Evolutionary conservation across 169 alveolate species (phyloP), one percentile per base, ranked within the genome.

Genomic region (Plasmodium malariae): DNA sequence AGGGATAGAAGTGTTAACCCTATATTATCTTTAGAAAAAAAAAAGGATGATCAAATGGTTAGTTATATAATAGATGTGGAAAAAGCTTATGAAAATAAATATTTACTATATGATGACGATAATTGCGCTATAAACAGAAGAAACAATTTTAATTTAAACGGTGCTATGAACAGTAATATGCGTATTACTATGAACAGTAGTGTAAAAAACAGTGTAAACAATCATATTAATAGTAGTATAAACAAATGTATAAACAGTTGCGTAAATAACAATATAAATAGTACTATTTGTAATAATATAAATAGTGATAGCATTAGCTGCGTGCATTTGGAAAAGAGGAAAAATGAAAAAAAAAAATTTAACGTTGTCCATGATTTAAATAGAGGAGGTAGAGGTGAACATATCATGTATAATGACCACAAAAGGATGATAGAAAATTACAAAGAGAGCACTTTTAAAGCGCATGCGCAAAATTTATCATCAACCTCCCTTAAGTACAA

Each of bases 21-120:
- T 3, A 36, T 36, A 40, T 21, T 73, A 17, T 62, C 57, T n/a
- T 19, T 19, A 55, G 49, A 30, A 17, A 40, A 57, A 7, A 74
- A 57, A 3, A 43, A 17, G 24, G 88, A 74, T 9, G 88, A 74
- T 9, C 36, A 74, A 30, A 24, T 74, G 54, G 24, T 26, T n/a
- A 40, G 57, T 30, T 57, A 57, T 45, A 57, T 73, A 28, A 73
- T 74, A 4, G 88, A 74, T 57, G 88, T 74, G 40, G 88, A 74
- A 19, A 74, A 74, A 37, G 72, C 57, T 5, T 74, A 74, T 32
- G 74, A 74, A 36, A 65, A 57, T 37, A 74, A 57, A 65, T 74
- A 28, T 65, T 32, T 74, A 30, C 14, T 57, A 45, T 63, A 62
- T 21, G 30, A 72, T 26, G 68, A 72, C 14, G 34, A 36, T n/a